These are phyloP conservation scores for Tricholomella constricta DNA, from an alignment of 768 basidiomycete genomes.

Conservation along the genomic window DNA sequence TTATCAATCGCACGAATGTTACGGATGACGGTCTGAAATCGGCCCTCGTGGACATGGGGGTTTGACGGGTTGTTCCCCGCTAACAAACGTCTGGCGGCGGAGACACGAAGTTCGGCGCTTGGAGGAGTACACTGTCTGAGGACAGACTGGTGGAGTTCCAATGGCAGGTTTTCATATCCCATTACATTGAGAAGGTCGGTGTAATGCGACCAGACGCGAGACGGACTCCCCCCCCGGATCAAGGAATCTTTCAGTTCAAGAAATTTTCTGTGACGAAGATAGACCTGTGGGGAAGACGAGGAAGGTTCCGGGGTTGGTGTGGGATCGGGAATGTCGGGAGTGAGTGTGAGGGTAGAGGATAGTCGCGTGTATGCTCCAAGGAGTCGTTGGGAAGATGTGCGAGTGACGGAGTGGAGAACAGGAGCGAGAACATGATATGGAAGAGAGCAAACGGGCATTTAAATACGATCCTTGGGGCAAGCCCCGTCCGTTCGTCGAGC, in stretches of 20 bases:
- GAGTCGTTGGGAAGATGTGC: slow-evolving; percentile 4
- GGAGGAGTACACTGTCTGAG: slow-evolving; percentile 66
- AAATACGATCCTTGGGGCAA: slow-evolving; percentile 6
- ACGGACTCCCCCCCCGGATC: slow-evolving; percentile 37
- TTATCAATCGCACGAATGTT: slow-evolving; percentile 63
- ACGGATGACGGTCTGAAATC: slow-evolving; percentile 66
- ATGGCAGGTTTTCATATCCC: slow-evolving; percentile 53
- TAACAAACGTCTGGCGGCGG: slow-evolving; percentile 43
- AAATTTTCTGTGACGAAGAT: slow-evolving; percentile 18
- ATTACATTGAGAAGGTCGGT: slow-evolving; percentile 52
- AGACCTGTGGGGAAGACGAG: slow-evolving; percentile 8
- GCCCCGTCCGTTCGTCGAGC: slow-evolving; percentile 3
- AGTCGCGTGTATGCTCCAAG: slow-evolving; percentile 1
- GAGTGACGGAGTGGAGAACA: slow-evolving; percentile 20
- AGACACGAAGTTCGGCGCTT: slow-evolving; percentile 43
- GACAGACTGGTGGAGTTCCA: slow-evolving; percentile 68
- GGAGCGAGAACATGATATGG: slow-evolving; percentile 19
- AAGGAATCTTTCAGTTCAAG: slow-evolving; percentile 35
- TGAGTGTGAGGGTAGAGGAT: slow-evolving; percentile 17
- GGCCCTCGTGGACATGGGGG: slow-evolving; percentile 63
- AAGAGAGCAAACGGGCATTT: slow-evolving; percentile 27
- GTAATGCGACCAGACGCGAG: slow-evolving; percentile 68
- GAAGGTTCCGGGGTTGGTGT: background rate
- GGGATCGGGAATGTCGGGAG: slow-evolving; percentile 6
- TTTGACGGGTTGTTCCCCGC: slow-evolving; percentile 34